Percentiles rank a stretch among this genome's conserved stretches.
Evolutionary conservation across 768 basidiomycete species (phyloP).

Genomic region (Hortiboletus flavorubellus): DNA sequence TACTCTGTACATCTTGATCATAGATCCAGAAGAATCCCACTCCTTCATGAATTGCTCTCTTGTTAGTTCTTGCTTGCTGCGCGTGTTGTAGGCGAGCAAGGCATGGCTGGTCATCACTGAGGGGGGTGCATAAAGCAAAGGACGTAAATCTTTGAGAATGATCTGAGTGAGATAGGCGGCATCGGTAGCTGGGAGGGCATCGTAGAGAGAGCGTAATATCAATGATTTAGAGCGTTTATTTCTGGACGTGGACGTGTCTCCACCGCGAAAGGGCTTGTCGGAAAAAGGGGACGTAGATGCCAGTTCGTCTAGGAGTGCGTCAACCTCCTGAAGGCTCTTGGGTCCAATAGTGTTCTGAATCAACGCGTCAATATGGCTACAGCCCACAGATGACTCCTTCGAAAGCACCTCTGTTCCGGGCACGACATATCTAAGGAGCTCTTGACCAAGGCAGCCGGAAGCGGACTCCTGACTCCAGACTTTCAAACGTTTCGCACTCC

Average conservation of each 20-base stretch:
- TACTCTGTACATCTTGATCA: constrained; percentile 52
- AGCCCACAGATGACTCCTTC: not conserved
- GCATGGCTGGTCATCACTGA: constrained; percentile 43
- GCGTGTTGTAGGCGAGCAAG: constrained; percentile 54
- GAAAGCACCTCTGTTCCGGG: constrained; percentile 35
- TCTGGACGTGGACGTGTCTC: constrained; percentile 27
- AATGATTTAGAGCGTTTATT: constrained; percentile 29
- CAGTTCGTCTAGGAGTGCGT: constrained; percentile 69
- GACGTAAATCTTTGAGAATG: constrained; percentile 82
- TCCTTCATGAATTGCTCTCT: constrained; percentile 61
- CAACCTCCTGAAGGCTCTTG: constrained; percentile 47
- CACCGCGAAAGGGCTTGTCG: constrained; percentile 40
- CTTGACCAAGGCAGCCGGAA: constrained; percentile 69
- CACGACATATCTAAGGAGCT: constrained; percentile 45
- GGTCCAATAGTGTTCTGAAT: constrained; percentile 25
- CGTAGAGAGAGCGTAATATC: constrained; percentile 58
- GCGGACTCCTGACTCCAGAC: constrained; percentile 41
- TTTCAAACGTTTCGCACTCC: constrained; percentile 27
- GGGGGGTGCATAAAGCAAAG: constrained; percentile 68
- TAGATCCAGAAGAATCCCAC: constrained; percentile 62
- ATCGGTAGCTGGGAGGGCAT: constrained; percentile 56
- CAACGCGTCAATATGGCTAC: constrained; percentile 5
- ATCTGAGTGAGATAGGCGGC: constrained; percentile 77
- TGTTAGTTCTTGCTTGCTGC: constrained; percentile 53
- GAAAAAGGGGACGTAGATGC: constrained; percentile 66